Percentiles rank a stretch among this genome's conserved stretches.
These are phyloP conservation scores for Adansonia grandidieri DNA, from an alignment of 441 rosid genomes.

Conservation along the genomic window DNA sequence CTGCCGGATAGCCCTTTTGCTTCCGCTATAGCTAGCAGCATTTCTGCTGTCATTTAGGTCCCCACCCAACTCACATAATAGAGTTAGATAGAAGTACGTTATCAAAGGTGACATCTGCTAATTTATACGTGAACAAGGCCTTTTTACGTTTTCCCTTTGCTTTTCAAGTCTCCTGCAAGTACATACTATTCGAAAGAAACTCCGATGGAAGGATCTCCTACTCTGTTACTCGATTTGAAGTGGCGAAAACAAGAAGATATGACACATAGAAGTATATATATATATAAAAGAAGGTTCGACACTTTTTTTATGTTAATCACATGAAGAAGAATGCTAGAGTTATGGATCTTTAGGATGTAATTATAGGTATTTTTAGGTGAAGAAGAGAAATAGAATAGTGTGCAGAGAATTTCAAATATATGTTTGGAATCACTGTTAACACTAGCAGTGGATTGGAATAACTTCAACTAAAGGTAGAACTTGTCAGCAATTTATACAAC, in stretches of 20 bases:
- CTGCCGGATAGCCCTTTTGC: slow-evolving; percentile 70
- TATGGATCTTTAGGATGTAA: slow-evolving; percentile 35
- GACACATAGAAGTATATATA: slow-evolving; percentile 40
- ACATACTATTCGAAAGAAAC: slow-evolving; percentile 36
- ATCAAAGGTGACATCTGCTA: slow-evolving; percentile 33
- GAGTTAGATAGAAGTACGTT: slow-evolving; percentile 35
- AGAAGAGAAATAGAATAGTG: slow-evolving; percentile 32
- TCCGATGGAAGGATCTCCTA: slow-evolving; percentile 27
- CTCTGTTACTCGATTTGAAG: slow-evolving; percentile 27
- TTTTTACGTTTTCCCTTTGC: not conserved
- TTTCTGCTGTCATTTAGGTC: slow-evolving; percentile 47
- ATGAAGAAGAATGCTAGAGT: slow-evolving; percentile 32
- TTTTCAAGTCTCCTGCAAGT: slow-evolving; percentile 34
- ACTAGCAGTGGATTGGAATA: slow-evolving; percentile 33
- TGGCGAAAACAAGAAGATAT: slow-evolving; percentile 39
- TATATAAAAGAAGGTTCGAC: slow-evolving; percentile 32
- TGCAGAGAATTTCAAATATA: slow-evolving; percentile 27
- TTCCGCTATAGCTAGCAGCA: slow-evolving; percentile 44
- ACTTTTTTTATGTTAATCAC: slow-evolving; percentile 35
- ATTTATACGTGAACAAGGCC: slow-evolving; percentile 28
- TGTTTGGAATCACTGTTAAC: slow-evolving; percentile 36
- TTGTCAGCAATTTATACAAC: not conserved
- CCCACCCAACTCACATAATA: slow-evolving; percentile 39
- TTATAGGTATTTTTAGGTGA: slow-evolving; percentile 27
- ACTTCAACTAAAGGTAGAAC: slow-evolving; percentile 25